Base-by-base conservation (phyloP, 2,329 filamentous ascomycete species). In the Pezicula neosporulosa region DNA sequence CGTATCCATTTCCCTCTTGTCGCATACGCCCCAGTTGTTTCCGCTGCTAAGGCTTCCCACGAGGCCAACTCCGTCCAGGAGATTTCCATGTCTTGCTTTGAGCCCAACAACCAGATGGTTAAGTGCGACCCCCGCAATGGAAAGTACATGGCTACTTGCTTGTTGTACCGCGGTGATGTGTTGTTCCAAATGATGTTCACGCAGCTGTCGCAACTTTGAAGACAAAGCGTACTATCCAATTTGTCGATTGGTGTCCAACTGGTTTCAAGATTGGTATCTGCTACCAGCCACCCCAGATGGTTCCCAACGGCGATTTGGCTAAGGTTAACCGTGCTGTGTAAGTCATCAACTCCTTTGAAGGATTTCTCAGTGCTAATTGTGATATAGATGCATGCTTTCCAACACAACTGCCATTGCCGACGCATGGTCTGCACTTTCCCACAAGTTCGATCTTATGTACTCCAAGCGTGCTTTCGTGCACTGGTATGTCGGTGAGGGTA, bases 381-480 rank as follows among this genome's bases (percentile, higher is more conserved):
- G n/a, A 42, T 19, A 42, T 67, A 90, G 87, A 61, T 97, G 93
- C 86, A 97, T 99, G 94, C 81, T 99, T 59, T 93, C 89, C 77
- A 95, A 99, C 84, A 99, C 94, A 65, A 99, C 94, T 48, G 93
- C 94, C 68, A 99, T 99, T 68, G 89, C 93, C 68, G 93, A 97
- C 79, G 94, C 94, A 59, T 99, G 94, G 94, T 92, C 89, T 59
- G 91, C 91, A 62, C 85, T 99, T 60, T 95, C 91, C 56, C 84
- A 87, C 83, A 99, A 99, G 81, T 99, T 99, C 80, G 94, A 99
- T 70, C 90, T 99, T 72, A 99, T 99, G 94, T 97, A 97, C 86
- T 95, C 90, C 74, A 99, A 99, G 88, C 94, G 94, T 80, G 94
- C 94, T 57, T 99, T 99, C 77, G 94, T 99, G 60, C 94, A 99